Evolutionary conservation across 2,329 filamentous ascomycete genomes (phyloP).

Genomic region (Dryadomyces quercus-mongolicae): DNA sequence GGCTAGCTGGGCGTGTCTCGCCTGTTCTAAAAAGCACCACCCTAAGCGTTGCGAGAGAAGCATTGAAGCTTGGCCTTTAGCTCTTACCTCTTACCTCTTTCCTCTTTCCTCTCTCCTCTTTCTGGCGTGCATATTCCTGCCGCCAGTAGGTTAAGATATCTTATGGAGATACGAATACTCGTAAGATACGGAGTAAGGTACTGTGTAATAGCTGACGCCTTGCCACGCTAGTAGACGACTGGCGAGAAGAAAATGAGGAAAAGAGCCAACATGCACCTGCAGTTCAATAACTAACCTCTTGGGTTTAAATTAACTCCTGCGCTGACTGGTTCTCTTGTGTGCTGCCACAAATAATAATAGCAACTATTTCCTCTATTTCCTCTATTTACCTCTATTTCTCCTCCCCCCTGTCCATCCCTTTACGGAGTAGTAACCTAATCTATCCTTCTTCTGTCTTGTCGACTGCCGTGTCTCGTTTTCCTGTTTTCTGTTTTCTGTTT

Average conservation of each 20-base stretch:
- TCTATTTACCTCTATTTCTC: not conserved
- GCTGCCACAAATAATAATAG: slow-evolving; percentile 3
- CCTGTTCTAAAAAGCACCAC: not conserved
- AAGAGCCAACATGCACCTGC: not conserved
- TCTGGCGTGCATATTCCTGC: no score
- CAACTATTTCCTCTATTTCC: not conserved
- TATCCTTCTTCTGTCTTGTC: slow-evolving; percentile 1
- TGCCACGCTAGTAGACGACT: no score
- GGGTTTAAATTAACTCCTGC: not conserved
- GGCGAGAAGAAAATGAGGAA: no score
- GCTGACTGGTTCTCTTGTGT: not conserved
- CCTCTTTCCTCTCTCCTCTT: no score
- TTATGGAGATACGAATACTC: no score
- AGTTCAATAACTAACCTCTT: not conserved
- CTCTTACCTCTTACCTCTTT: not conserved
- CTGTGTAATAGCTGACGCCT: no score
- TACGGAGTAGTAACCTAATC: not conserved
- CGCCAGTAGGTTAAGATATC: no score
- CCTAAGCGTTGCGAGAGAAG: not conserved
- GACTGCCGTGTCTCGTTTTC: not conserved
- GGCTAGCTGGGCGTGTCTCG: not conserved
- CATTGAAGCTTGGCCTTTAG: not conserved
- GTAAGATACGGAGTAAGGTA: no score
- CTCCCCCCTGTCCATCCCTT: not conserved
- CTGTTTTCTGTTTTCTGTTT: no score